Evolutionary conservation across 2,329 filamentous ascomycete genomes (phyloP), one percentile per base, ranked within the genome.

Genomic region (Bipolaris bicolor): DNA sequence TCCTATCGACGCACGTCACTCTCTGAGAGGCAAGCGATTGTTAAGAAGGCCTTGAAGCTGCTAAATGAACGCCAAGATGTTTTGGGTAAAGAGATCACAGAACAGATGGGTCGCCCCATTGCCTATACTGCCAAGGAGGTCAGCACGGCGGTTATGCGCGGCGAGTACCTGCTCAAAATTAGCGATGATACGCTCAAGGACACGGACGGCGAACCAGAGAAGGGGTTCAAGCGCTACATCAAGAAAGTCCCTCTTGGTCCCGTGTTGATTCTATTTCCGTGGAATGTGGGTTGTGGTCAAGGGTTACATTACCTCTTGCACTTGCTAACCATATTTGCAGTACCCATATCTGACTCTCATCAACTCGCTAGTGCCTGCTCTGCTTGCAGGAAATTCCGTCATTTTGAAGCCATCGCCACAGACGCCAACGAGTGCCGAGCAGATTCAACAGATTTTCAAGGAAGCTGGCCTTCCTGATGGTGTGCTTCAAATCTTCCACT

Each of bases 361-460:
- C 73, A 98, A 98, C 81, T 93, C 92, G 11, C 83, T 98, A 57
- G 87, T 98, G 61, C 94, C 94, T 16, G 94, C 94, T n/a, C 83
- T 98, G 37, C 84, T 98, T 37, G 87, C 91, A 29, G 94, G 94
- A 40, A 96, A 97, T 79, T 88, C 90, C 3, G 91, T 98, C 57
- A 95, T 98, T 58, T 80, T 98, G 55, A 98, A 98, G 80, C 94
- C 94, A 20, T 96, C 92, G 5, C 94, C 94, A 9, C 94, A 98
- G 78, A 97, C 94, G 1, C 94, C 94, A 1, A 97, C 93, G 0
- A 88, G 96, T 61, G 93, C 87, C 40, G 94, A 98, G 81, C 91
- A 92, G 60, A 85, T 96, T 18, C 80, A 89, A 54, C 83, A 88
- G 63, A 86, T 90, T 52, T 96, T 98, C 75, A 76, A 80, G 41